Conservation (phyloP, 1,139 yeast species). For the Pichia sp. region DNA sequence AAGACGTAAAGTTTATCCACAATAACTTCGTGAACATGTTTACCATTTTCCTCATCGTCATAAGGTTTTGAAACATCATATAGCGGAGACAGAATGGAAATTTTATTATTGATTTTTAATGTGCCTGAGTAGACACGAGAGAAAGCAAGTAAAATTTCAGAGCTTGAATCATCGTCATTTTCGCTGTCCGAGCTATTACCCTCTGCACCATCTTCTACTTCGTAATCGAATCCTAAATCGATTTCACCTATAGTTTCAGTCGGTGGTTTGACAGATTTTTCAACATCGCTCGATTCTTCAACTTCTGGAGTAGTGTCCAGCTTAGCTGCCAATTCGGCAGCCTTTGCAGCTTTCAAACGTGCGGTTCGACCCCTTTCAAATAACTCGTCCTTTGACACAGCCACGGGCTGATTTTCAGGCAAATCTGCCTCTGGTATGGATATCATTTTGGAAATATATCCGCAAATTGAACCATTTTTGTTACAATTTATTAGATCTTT, state of each 20-base stretch:
- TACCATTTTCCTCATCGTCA: slow-evolving; percentile 25
- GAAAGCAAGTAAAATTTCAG: slow-evolving; percentile 77
- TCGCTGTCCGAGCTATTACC: slow-evolving; percentile 32
- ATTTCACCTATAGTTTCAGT: slow-evolving; percentile 31
- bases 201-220: slow-evolving; percentile 42
- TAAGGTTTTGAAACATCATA: slow-evolving; percentile 70
- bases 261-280: slow-evolving; percentile 18
- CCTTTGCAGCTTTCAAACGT: slow-evolving; percentile 63
- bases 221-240: slow-evolving; percentile 29
- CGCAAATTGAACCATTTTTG: slow-evolving; percentile 58
- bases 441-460: slow-evolving; percentile 85
- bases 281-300: slow-evolving; percentile 23
- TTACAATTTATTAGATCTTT: slow-evolving; percentile 65
- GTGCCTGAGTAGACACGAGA: slow-evolving; percentile 88
- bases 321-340: slow-evolving; percentile 58
- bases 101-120: slow-evolving; percentile 65
- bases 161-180: slow-evolving; percentile 38
- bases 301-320: slow-evolving; percentile 25
- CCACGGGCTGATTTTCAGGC: slow-evolving; percentile 51
- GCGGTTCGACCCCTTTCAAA: slow-evolving; percentile 66
- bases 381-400: slow-evolving; percentile 53
- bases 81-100: slow-evolving; percentile 80
- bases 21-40: slow-evolving; percentile 49
- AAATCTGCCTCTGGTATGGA: slow-evolving; percentile 79
- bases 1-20: slow-evolving; percentile 71